These are phyloP conservation scores for Tarenaya hassleriana DNA, from an alignment of 345 rosid species.

Conservation along the genomic window DNA sequence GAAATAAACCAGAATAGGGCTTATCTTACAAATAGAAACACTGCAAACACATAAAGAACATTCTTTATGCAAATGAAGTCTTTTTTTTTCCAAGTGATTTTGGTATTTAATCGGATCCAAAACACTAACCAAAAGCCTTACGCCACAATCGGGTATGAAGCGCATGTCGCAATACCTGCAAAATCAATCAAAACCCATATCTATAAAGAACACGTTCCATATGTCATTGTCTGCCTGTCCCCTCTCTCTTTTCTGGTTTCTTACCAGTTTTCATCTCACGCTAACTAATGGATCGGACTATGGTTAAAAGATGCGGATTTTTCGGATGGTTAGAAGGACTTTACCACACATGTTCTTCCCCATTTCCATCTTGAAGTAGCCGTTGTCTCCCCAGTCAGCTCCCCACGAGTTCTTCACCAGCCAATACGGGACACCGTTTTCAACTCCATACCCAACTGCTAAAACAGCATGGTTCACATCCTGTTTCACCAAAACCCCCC, in stretches of 20 bases:
- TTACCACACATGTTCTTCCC: constrained; percentile 98
- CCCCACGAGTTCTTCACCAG: constrained; percentile 96
- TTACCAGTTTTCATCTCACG: neutral
- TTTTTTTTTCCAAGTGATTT: too few species aligned
- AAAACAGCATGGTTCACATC: constrained; percentile 98
- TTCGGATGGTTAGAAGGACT: constrained; percentile 24
- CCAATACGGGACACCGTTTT: constrained; percentile 77
- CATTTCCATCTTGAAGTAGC: constrained; percentile 93
- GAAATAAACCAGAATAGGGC: too few species aligned
- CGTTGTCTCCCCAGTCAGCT: constrained; percentile 61
- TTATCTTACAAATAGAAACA: too few species aligned
- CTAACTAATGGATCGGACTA: too few species aligned
- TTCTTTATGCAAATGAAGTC: too few species aligned
- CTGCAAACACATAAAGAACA: too few species aligned
- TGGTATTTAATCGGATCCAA: too few species aligned
- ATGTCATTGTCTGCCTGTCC: neutral
- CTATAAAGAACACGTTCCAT: constrained; percentile 2
- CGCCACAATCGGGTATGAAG: constrained; percentile 61
- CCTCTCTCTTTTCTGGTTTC: neutral
- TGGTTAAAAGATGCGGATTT: neutral
- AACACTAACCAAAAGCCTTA: constrained; percentile 6
- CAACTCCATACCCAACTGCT: constrained; percentile 92
- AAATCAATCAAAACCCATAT: constrained; percentile 4
- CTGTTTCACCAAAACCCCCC: constrained; percentile 39
- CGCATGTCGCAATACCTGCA: constrained; percentile 72